Base-by-base conservation (phyloP, 805 yeast genomes). In the Starmerella powellii region DNA sequence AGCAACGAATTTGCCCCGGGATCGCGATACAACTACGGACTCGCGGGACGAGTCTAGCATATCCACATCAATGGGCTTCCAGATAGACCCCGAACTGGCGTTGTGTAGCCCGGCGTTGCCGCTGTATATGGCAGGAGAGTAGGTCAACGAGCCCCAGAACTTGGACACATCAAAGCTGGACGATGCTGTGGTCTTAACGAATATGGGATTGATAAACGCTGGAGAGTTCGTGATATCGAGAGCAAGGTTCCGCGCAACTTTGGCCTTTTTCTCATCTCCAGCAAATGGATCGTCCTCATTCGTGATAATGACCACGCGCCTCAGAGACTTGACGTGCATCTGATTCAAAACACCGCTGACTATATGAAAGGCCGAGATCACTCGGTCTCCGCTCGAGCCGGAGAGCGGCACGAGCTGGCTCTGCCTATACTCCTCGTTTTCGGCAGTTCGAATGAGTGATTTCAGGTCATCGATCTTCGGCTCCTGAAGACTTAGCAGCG, bases 171-270 rank as follows among this genome's bases (percentile, higher is more conserved):
- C 44, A 31, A 54, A 54, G 18, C 21, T 12, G 23, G 12, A 24
- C 8, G n/a, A 13, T 2, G 11, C 23, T 1, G 27, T 13, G n/a
- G 37, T 17, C 8, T 37, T 34, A 20, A 53, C 18, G 37, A 54
- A 49, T 6, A 54, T 34, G 10, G 57, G 57, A 16, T 40, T 28
- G 3, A 50, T 34, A 6, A 36, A 29, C 8, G 51, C 52, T 2
- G 44, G 47, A 31, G 45, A 40, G 4, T 44, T 45, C 15, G 45
- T 50, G 15, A 54, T 34, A 27, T 54, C 57, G 4, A 40, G 31
- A 13, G 52, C 46, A 2, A 52, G 38, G 33, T 57, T 52, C 37
- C 50, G 52, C 13, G 60, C 62, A 6, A 57, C 51, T 42, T 56
- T 57, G 28, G 51, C 47, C 24, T 56, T 45, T 23, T 47, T 31